Evolutionary conservation across 2,329 filamentous ascomycete species (phyloP).

Genomic region (Paecilomyces sp.): DNA sequence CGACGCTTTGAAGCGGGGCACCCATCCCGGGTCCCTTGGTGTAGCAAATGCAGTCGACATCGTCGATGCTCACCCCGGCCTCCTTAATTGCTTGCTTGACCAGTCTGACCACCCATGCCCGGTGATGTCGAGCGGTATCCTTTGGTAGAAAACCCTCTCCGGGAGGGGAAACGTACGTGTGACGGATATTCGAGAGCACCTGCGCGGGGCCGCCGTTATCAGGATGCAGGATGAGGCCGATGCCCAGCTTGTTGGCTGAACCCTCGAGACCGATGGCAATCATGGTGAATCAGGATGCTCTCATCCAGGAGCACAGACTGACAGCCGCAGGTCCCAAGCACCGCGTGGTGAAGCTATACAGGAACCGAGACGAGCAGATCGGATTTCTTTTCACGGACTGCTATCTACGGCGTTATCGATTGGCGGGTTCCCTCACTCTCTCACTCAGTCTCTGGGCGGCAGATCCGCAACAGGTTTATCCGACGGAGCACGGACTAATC

Average conservation of each 20-base stretch:
- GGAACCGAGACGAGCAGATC: background rate
- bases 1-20: slow-evolving; percentile 79
- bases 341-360: background rate
- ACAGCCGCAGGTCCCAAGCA: background rate
- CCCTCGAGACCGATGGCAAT: slow-evolving; percentile 76
- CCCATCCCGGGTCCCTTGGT: slow-evolving; percentile 97
- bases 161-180: slow-evolving; percentile 87
- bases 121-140: slow-evolving; percentile 90
- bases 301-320: background rate
- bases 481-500: slow-evolving; percentile 10
- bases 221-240: slow-evolving; percentile 79
- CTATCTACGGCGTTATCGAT: slow-evolving; percentile 24
- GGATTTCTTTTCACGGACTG: slow-evolving; percentile 8
- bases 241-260: slow-evolving; percentile 94
- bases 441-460: background rate
- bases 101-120: slow-evolving; percentile 73
- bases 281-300: slow-evolving; percentile 31
- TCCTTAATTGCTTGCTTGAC: slow-evolving; percentile 70
- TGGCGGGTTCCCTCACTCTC: slow-evolving; percentile 6
- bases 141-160: slow-evolving; percentile 94
- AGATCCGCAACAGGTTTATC: slow-evolving; percentile 9
- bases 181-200: slow-evolving; percentile 87
- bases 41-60: slow-evolving; percentile 91
- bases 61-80: slow-evolving; percentile 53
- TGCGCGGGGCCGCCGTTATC: slow-evolving; percentile 48